Percentiles rank a stretch among this genome's conserved stretches.
phyloP scores from a whole-genome alignment of 305 asterid species.

The Fraxinus paxiana region DNA sequence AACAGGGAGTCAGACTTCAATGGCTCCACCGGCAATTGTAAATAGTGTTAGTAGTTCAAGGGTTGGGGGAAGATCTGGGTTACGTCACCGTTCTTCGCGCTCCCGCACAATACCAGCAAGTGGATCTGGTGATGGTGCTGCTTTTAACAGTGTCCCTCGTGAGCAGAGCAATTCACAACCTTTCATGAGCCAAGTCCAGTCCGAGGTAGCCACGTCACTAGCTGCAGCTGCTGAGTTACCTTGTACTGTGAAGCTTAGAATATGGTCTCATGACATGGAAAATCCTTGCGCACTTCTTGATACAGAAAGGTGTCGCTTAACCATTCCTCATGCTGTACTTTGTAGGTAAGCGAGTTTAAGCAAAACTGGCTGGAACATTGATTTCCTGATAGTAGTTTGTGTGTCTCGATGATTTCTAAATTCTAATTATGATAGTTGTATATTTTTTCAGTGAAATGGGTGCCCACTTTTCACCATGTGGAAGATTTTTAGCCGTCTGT shows the following conservation, averaged over 20 bases:
- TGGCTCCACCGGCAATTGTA: constrained; percentile 40
- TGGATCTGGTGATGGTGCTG: constrained; percentile 46
- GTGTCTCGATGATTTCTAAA: constrained; percentile 1
- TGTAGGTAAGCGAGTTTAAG: constrained; percentile 59
- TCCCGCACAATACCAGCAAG: constrained; percentile 38
- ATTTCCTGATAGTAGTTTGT: constrained; percentile 10
- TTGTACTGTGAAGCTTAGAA: constrained; percentile 87
- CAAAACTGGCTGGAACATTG: constrained; percentile 14
- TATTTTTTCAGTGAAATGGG: constrained; percentile 80
- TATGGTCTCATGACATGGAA: constrained; percentile 84
- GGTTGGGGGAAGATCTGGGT: constrained; percentile 60
- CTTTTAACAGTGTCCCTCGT: constrained; percentile 36
- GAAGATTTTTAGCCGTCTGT: constrained; percentile 92
- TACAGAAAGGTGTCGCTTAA: constrained; percentile 60
- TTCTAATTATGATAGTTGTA: constrained; percentile 20
- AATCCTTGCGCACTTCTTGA: constrained; percentile 71
- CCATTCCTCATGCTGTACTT: constrained; percentile 90
- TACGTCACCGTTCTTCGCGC: constrained; percentile 60
- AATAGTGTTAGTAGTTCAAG: constrained; percentile 43
- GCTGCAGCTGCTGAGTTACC: constrained; percentile 94
- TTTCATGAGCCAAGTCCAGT: constrained; percentile 60
- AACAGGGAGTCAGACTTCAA: constrained; percentile 41
- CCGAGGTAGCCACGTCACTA: constrained; percentile 73
- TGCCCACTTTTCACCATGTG: constrained; percentile 95
- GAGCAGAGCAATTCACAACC: constrained; percentile 57